These are phyloP conservation scores for Trametes punicea DNA, from an alignment of 768 basidiomycete species.

Conservation along the genomic window DNA sequence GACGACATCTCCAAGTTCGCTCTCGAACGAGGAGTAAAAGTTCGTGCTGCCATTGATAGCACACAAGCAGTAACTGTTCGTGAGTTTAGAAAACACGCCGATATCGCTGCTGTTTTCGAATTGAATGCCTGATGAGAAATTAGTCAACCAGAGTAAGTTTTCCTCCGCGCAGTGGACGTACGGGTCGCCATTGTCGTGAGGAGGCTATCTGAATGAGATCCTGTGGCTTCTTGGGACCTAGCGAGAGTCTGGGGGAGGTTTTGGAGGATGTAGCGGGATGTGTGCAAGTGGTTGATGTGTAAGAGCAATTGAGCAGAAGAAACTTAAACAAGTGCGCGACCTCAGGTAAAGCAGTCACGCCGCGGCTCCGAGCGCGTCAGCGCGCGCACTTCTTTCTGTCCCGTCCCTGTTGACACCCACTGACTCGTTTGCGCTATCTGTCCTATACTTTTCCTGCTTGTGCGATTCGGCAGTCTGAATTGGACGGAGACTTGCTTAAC, in stretches of 20 bases:
- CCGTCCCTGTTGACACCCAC: background rate
- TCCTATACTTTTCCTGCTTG: background rate
- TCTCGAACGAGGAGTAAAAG: constrained; percentile 97
- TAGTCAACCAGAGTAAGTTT: no score
- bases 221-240: background rate
- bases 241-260: background rate
- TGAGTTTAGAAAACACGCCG: constrained; percentile 96
- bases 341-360: constrained; percentile 5
- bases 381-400: background rate
- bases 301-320: background rate
- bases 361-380: constrained; percentile 14
- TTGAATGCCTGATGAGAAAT: constrained; percentile 60
- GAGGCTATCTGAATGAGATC: background rate
- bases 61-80: constrained; percentile 95
- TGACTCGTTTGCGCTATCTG: constrained; percentile 6
- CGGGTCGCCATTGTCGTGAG: constrained; percentile 58
- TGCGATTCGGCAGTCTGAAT: background rate
- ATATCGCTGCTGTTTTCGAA: constrained; percentile 95
- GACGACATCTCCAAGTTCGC: constrained; percentile 87
- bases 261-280: background rate
- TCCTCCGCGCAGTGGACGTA: constrained; percentile 29
- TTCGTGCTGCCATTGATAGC: constrained; percentile 94
- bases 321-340: background rate
- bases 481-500: background rate
- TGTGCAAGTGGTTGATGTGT: constrained; percentile 1